phyloP scores from a whole-genome alignment of 1,139 yeast genomes.

The Insectozyma bohioensis region DNA sequence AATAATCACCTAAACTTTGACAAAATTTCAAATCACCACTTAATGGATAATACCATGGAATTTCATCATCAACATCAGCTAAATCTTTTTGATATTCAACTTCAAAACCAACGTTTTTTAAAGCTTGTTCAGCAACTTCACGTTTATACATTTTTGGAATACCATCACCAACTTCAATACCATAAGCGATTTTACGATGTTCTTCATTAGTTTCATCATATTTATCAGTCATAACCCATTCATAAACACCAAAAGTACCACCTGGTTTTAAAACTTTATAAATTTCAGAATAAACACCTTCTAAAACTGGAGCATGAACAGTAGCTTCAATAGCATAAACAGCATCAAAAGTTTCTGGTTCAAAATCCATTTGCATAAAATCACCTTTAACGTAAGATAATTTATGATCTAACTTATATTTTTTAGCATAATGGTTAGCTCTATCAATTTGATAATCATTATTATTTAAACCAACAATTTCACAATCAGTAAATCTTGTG shows the following conservation, averaged over 20 bases:
- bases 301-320: constrained; percentile 94
- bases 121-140: constrained; percentile 84
- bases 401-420: constrained; percentile 65
- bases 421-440: constrained; percentile 78
- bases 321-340: constrained; percentile 99
- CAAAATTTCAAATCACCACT: constrained; percentile 90
- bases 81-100: constrained; percentile 74
- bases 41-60: constrained; percentile 98
- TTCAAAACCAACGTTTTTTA: constrained; percentile 85
- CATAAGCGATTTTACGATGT: constrained; percentile 94
- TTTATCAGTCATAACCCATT: constrained; percentile 97
- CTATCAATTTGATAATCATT: constrained; percentile 96
- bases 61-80: constrained; percentile 77
- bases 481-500: constrained; percentile 84
- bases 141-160: constrained; percentile 93
- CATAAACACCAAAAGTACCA: constrained; percentile 96
- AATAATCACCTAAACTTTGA: constrained; percentile 74
- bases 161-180: constrained; percentile 98
- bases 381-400: constrained; percentile 93
- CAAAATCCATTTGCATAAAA: constrained; percentile 98
- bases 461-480: constrained; percentile 88
- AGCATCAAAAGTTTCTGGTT: constrained; percentile 86
- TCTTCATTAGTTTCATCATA: constrained; percentile 85
- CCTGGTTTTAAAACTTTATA: constrained; percentile 97
- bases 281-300: constrained; percentile 94